Evolutionary conservation across 2,329 filamentous ascomycete species (phyloP), one percentile per base, ranked within the genome.

Genomic region (Amesomyces nigricolor): DNA sequence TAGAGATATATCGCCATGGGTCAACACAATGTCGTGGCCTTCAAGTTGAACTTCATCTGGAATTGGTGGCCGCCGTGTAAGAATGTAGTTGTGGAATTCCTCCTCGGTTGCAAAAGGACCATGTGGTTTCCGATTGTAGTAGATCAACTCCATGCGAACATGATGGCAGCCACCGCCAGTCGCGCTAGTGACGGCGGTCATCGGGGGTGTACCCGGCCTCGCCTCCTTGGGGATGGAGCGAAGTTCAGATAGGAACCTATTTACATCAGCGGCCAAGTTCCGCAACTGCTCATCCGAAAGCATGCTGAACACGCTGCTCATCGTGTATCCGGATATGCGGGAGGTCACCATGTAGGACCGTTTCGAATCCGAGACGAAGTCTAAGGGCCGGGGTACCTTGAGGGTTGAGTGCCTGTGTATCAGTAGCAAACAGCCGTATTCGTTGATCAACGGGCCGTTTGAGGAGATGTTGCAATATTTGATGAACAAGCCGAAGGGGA

Each of bases 61-160:
- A 16, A 32, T 16, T 14, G 45, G 30, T 10, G 45, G 45, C 30
- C 45, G 45, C n/a, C 45, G 45, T 32, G 45, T 37, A 11, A 19
- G 45, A 47, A 47, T 37, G 45, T 37, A 47, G 30, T 38, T 17
- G 45, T 47, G 45, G 29, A 47, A 47, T 2, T 47, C 45, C 17
- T 47, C n/a, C 32, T 47, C 45, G 45, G 45, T 47, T 2, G 45
- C 30, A 14, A 47, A 47, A 5, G 45, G 45, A 22, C 45, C 45
- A 16, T 37, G 14, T 37, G 45, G 30, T 13, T 9, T 32, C 17
- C 44, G 44, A 4, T 16, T 38, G 4, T 17, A n/a, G 11, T 13
- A 47, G 26, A 47, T 47, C 45, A 47, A 47, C 45, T 47, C 45
- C 45, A 47, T 47, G n/a, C 45, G 45, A 13, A 47, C 45, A 47